Evolutionary conservation across 495 filamentous ascomycete species (phyloP).

Genomic region (Penicillium subrubescens): DNA sequence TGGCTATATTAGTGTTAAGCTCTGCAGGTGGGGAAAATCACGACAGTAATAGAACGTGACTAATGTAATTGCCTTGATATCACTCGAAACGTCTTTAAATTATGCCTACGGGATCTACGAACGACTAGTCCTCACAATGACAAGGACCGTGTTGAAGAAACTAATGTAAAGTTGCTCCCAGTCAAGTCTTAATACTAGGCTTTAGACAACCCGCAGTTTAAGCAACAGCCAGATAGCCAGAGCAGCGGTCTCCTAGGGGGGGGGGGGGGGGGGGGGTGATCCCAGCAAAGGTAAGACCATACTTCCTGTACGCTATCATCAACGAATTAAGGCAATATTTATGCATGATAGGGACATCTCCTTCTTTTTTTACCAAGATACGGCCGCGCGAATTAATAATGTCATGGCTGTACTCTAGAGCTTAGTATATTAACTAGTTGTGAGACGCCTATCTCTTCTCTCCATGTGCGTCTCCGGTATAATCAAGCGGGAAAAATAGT

Average conservation of each 20-base stretch:
- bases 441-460: too few species aligned
- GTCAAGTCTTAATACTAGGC: background rate
- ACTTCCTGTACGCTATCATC: constrained; percentile 44
- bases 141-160: background rate
- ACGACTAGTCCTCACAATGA: background rate
- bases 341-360: background rate
- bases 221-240: background rate
- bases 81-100: background rate
- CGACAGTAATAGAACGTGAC: background rate
- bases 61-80: background rate
- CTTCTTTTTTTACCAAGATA: background rate
- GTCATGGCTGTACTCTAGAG: too few species aligned
- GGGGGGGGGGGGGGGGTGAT: too few species aligned
- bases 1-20: background rate
- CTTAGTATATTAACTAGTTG: too few species aligned
- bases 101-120: background rate
- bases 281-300: constrained; percentile 42
- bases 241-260: background rate
- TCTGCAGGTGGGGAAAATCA: background rate
- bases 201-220: background rate
- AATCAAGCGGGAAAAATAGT: too few species aligned
- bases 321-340: constrained; percentile 19
- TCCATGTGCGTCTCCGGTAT: too few species aligned
- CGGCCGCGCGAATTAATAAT: background rate
- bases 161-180: background rate